Evolutionary conservation across 495 filamentous ascomycete species (phyloP).

Genomic region (Xanthoparmelia taractica): DNA sequence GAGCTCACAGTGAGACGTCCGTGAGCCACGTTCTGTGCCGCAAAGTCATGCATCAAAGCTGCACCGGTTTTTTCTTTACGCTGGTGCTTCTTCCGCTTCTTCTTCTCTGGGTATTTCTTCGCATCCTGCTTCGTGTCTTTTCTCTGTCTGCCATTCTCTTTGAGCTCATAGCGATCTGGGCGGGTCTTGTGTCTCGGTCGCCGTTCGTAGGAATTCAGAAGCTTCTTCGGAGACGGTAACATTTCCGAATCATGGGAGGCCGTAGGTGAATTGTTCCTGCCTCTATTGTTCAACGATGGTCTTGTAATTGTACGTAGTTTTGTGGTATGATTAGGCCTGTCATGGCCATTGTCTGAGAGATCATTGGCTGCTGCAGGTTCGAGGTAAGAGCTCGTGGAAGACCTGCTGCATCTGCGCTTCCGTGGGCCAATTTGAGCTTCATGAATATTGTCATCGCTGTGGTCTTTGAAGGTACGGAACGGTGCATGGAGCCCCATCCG

Average conservation of each 20-base stretch:
- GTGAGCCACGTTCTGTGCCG: conserved; percentile 53
- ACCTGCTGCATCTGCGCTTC: conserved; percentile 22
- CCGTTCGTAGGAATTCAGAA: conserved; percentile 43
- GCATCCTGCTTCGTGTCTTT: conserved; percentile 33
- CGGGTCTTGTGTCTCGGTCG: conserved; percentile 54
- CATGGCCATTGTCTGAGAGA: not conserved
- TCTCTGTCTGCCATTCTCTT: conserved; percentile 22
- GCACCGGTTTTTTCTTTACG: conserved; percentile 36
- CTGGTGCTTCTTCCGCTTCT: conserved; percentile 35
- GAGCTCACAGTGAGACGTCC: conserved; percentile 55
- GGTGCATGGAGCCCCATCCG: conserved; percentile 21
- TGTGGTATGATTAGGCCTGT: not conserved
- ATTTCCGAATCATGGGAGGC: not conserved
- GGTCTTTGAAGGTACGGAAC: conserved; percentile 20
- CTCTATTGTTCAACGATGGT: not conserved
- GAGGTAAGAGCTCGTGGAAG: conserved; percentile 28
- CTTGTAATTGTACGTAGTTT: not conserved
- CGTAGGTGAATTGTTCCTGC: not conserved
- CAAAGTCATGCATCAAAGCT: conserved; percentile 54
- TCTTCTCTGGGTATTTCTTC: conserved; percentile 34
- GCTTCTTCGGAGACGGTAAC: not conserved
- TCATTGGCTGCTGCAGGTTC: conserved; percentile 18
- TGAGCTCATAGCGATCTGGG: conserved; percentile 46
- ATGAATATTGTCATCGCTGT: conserved; percentile 12
- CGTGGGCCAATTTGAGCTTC: not conserved